phyloP scores from a whole-genome alignment of 805 yeast species.

The Yamadazyma nakazawae region DNA sequence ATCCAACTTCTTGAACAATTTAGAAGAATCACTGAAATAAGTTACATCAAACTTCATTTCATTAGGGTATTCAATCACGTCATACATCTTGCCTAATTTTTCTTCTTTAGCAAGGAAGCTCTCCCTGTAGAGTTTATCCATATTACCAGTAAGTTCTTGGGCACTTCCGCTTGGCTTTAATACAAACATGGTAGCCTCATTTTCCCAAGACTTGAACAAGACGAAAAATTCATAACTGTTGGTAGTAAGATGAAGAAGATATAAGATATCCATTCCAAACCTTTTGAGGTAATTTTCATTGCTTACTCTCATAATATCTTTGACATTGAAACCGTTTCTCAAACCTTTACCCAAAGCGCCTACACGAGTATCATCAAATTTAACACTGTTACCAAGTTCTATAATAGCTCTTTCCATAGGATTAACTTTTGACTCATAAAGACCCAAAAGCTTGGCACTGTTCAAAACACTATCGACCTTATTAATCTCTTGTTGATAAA shows the following conservation, averaged over 20 bases:
- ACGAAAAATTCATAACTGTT: slow-evolving; percentile 75
- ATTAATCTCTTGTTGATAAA: slow-evolving; percentile 52
- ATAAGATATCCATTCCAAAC: slow-evolving; percentile 56
- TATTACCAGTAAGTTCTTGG: slow-evolving; percentile 55
- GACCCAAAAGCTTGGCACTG: slow-evolving; percentile 56
- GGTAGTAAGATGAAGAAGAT: slow-evolving; percentile 64
- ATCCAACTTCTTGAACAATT: slow-evolving; percentile 58
- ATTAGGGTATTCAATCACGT: slow-evolving; percentile 51
- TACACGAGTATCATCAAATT: slow-evolving; percentile 64
- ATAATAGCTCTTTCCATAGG: slow-evolving; percentile 72
- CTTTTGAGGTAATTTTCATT: slow-evolving; percentile 51
- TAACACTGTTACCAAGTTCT: slow-evolving; percentile 71
- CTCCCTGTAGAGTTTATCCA: slow-evolving; percentile 56
- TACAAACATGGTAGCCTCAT: slow-evolving; percentile 48
- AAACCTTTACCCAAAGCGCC: slow-evolving; percentile 86
- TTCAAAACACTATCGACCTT: slow-evolving; percentile 63
- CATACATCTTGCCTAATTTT: slow-evolving; percentile 38
- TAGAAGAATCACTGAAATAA: slow-evolving; percentile 52
- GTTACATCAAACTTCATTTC: slow-evolving; percentile 52
- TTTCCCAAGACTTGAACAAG: slow-evolving; percentile 62
- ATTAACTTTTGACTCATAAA: slow-evolving; percentile 73
- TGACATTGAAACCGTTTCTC: slow-evolving; percentile 75
- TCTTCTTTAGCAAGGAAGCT: slow-evolving; percentile 46
- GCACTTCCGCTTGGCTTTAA: slow-evolving; percentile 69
- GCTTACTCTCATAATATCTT: slow-evolving; percentile 49